phyloP scores from a whole-genome alignment of 139 green algal species.

The Chlamydomonas urium region DNA sequence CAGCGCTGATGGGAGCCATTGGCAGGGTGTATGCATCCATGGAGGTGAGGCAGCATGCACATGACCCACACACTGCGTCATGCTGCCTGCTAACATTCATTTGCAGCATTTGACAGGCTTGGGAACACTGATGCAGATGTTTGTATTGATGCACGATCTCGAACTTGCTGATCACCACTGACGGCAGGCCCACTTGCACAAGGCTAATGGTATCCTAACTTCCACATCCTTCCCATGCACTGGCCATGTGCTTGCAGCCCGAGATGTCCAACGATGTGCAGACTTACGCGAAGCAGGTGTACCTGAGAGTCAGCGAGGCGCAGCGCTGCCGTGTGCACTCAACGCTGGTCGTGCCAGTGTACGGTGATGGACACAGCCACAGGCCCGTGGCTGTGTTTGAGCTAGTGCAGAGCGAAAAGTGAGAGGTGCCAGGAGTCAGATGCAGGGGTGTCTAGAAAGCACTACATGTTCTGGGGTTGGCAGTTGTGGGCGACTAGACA shows the following conservation, averaged over 20 bases:
- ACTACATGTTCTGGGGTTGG: too few relatives aligned
- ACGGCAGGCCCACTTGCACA: too few relatives aligned
- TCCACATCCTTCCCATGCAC: too few relatives aligned
- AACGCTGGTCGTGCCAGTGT: conserved; percentile 69
- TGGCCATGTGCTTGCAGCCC: conserved; percentile 54
- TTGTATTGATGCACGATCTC: too few relatives aligned
- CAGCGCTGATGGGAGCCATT: conserved; percentile 62
- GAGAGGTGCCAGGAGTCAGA: too few relatives aligned
- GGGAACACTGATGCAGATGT: too few relatives aligned
- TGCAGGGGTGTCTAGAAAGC: too few relatives aligned
- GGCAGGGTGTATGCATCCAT: conserved; percentile 47
- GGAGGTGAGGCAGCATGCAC: conserved; percentile 1
- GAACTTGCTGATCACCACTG: too few relatives aligned
- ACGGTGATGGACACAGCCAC: too few relatives aligned
- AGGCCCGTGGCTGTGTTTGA: conserved; percentile 70
- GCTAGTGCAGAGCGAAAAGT: conserved; percentile 64
- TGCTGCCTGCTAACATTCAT: not conserved
- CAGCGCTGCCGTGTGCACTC: conserved; percentile 74
- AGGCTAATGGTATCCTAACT: too few relatives aligned
- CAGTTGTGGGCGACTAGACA: too few relatives aligned
- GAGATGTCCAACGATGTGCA: conserved; percentile 79
- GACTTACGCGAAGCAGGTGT: conserved; percentile 73
- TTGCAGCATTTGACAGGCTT: too few relatives aligned
- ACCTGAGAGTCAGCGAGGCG: conserved; percentile 71
- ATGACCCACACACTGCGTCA: not conserved